A percentile compares a stretch with the other conserved stretches of the same genome.
These are phyloP conservation scores for Galeopsis tetrahit DNA, from an alignment of 257 asterid species.

Conservation along the genomic window DNA sequence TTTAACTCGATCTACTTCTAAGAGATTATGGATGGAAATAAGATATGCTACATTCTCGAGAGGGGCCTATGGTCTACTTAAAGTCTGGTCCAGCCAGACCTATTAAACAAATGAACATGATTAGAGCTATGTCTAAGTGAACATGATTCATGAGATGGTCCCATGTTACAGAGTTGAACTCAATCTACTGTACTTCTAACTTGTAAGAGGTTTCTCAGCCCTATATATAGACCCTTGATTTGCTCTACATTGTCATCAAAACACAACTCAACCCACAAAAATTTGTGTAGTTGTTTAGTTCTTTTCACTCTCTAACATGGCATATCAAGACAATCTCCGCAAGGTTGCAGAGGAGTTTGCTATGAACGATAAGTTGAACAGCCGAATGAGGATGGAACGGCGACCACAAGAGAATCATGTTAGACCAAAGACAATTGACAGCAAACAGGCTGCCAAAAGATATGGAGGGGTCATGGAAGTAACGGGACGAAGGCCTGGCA, in stretches of 20 bases:
- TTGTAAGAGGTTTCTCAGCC: constrained; percentile 14
- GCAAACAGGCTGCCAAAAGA: neutral
- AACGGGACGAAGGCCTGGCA: neutral
- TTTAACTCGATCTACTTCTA: too few species aligned
- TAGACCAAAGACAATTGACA: neutral
- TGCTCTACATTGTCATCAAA: neutral
- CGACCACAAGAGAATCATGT: neutral
- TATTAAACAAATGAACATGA: too few species aligned
- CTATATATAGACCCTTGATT: constrained; percentile 28
- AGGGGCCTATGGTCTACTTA: too few species aligned
- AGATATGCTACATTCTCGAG: too few species aligned
- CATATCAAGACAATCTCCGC: too few species aligned
- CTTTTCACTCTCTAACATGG: too few species aligned
- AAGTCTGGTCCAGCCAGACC: too few species aligned
- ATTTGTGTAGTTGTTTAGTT: neutral
- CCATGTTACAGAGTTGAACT: too few species aligned
- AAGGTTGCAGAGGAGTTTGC: too few species aligned
- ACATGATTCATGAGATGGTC: too few species aligned
- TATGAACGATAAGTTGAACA: neutral
- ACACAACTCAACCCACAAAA: neutral
- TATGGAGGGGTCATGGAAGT: neutral
- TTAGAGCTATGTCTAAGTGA: too few species aligned
- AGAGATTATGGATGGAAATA: too few species aligned
- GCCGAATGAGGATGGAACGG: neutral
- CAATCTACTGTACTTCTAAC: neutral